Conservation (phyloP, 1,284 basidiomycete species). For the Moniliella sp. region DNA sequence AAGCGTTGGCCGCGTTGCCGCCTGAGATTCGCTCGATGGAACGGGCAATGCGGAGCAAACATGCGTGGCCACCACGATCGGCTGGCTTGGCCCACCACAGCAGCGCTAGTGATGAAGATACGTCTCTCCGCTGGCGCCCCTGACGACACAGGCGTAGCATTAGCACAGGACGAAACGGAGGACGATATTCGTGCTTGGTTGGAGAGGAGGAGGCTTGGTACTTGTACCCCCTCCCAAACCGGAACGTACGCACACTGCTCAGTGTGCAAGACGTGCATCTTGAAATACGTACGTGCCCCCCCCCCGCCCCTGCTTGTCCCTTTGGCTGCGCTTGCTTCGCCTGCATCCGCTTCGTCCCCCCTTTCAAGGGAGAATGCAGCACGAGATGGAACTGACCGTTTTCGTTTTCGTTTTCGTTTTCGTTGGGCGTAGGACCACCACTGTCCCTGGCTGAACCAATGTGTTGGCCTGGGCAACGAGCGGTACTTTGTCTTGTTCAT, state of each 20-base stretch:
- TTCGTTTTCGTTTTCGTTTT: constrained; percentile 2
- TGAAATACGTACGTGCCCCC: constrained; percentile 48
- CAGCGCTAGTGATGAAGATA: constrained; percentile 41
- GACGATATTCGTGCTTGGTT: constrained; percentile 18
- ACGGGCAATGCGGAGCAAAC: constrained; percentile 6
- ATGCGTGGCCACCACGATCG: constrained; percentile 33
- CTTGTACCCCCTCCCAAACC: constrained; percentile 44
- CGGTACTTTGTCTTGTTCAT: constrained; percentile 87
- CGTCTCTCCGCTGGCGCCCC: neutral
- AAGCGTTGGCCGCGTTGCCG: constrained; percentile 18
- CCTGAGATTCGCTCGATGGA: constrained; percentile 24
- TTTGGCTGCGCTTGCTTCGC: neutral
- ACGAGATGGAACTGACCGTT: constrained; percentile 6
- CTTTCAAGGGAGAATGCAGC: constrained; percentile 42
- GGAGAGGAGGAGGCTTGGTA: constrained; percentile 13
- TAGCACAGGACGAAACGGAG: constrained; percentile 20
- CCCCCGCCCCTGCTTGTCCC: neutral
- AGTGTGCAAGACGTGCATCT: constrained; percentile 69
- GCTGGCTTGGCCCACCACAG: constrained; percentile 41
- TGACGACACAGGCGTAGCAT: constrained; percentile 3
- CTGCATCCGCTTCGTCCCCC: no score
- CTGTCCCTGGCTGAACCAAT: constrained; percentile 74
- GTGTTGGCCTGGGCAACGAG: constrained; percentile 79
- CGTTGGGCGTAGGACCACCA: constrained; percentile 19
- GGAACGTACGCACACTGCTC: constrained; percentile 85